Evolutionary conservation across 1,139 yeast genomes (phyloP), one percentile per base, ranked within the genome.

Genomic region (Martiniozyma asiatica): DNA sequence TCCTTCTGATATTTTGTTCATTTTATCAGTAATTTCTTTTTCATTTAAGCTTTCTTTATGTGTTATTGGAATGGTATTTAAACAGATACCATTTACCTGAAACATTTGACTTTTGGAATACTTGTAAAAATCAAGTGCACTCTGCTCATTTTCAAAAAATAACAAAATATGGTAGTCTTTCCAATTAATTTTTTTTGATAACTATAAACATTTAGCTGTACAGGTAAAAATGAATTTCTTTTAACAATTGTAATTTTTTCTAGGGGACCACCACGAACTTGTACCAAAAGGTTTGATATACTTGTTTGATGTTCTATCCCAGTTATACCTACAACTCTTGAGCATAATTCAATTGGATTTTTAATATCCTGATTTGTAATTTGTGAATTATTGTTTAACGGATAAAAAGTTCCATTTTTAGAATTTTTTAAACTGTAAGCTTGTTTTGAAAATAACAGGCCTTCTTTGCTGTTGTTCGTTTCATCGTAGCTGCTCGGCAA

Each of bases 251-350:
- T 43, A 18, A 77, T 48, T 37, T 62, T 64, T 41, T 78, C 85
- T 27, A 81, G 53, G 0, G 89, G 84, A 0, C 94, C 94, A 0
- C 94, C 93, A 43, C 65, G 58, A 0, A 79, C 59, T 39, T 74
- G 81, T 2, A 72, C 52, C 12, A 80, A 42, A 9, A 79, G 51
- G 21, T 71, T 58, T 18, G 59, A 61, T 5, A 73, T 41, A 6
- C 80, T 74, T 5, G 63, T 57, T 18, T 48, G 43, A 0, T 41
- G 39, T 0, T 68, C 65, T 12, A 68, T 50, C 23, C 57, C 54
- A 6, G 50, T 48, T 7, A 66, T 41, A 18, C 53, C 47, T 10
- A 64, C 43, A 17, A 53, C 33, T 16, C 43, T 32, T 2, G 42
- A 30, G 20, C 27, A 30, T 14, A 25, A 26, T 8, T 25, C 25